A percentile compares a stretch with the other conserved stretches of the same genome.
Evolutionary conservation across 441 rosid species (phyloP).

Genomic region (Populus hybrid): DNA sequence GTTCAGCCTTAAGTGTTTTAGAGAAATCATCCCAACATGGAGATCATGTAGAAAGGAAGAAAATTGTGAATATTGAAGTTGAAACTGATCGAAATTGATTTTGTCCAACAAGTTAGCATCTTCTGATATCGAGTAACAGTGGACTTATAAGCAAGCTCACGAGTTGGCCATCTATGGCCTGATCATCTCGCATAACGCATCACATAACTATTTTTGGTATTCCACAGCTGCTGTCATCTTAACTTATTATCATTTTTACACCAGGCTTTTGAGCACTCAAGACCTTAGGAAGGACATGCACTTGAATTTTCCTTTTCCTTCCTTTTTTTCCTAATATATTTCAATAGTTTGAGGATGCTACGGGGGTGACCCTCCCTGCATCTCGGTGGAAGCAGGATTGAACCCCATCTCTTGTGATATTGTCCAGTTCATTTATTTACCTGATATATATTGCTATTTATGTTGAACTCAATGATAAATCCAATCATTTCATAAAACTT

Average conservation of each 20-base stretch:
- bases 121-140: neutral
- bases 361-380: too few relatives aligned
- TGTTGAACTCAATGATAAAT: neutral
- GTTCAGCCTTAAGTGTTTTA: neutral
- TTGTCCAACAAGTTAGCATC: neutral
- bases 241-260: too few relatives aligned
- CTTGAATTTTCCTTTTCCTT: too few relatives aligned
- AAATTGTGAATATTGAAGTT: neutral
- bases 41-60: neutral
- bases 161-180: neutral
- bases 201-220: too few relatives aligned
- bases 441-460: neutral
- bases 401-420: neutral
- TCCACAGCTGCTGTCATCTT: too few relatives aligned
- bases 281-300: too few relatives aligned
- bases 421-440: neutral
- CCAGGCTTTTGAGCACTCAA: too few relatives aligned
- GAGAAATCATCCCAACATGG: neutral
- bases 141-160: neutral
- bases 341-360: too few relatives aligned
- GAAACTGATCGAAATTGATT: neutral
- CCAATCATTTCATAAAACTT: neutral
- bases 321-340: too few relatives aligned
- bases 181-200: too few relatives aligned
- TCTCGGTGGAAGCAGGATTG: too few relatives aligned